Evolutionary conservation across 1,139 yeast genomes (phyloP), one percentile per base, ranked within the genome.

Genomic region (Suhomyces kunorum): DNA sequence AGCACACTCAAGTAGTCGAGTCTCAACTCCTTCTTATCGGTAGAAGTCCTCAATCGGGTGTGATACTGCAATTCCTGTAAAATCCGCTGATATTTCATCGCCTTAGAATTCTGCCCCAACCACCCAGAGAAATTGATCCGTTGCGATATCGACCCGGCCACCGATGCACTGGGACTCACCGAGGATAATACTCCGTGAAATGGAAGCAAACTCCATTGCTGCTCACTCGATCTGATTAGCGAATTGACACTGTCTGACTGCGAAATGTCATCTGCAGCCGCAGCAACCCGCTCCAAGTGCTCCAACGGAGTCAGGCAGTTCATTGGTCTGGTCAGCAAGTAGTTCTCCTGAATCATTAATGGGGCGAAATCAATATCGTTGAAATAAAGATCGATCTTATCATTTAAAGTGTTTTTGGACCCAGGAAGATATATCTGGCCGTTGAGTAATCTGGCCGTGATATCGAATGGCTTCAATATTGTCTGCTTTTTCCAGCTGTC

Each of bases 341-440:
- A 94, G 63, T 94, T 94, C 59, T 94, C 98, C 58, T 92, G 98
- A 36, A 94, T 78, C 98, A 94, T 92, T 47, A 92, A 71, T 3
- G 98, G 98, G 1, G 95, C 81, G 59, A 94, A 83, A 58, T 90
- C 97, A 62, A 88, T 88, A 62, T 94, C 98, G 62, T 89, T 90
- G 67, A 94, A 94, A 60, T 90, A 94, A 42, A 88, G 72, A 55
- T 86, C 92, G 54, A 92, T 83, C 58, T 89, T 87, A 50, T 89
- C 96, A 59, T 84, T 86, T 47, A 92, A 63, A 6, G 81, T 71
- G 48, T 79, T 76, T 8, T 66, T 63, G 11, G 81, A 66, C 42
- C 73, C 70, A 4, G 77, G 73, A 14, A 79, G 68, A 62, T 81
- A 86, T 7, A 79, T 72, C 16, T 77, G 78, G 0, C 83, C 84